phyloP scores from a whole-genome alignment of 495 filamentous ascomycete genomes.

The Penicillium simplicissimum region DNA sequence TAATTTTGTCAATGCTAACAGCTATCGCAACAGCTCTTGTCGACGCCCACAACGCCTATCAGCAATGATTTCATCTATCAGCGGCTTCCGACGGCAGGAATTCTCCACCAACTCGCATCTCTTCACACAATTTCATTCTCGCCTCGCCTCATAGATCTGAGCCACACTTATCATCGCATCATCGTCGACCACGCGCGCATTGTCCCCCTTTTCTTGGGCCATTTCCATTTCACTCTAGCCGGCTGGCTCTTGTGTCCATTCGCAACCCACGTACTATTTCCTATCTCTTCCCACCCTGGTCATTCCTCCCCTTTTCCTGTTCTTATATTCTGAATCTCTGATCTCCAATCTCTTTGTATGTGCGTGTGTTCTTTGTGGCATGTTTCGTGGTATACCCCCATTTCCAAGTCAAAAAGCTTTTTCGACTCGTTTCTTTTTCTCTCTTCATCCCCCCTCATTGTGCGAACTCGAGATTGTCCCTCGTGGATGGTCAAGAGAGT shows the following conservation, averaged over 20 bases:
- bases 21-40: slow-evolving; percentile 22
- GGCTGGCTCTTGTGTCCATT: slow-evolving; percentile 8
- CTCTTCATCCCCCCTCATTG: not conserved
- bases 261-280: slow-evolving; percentile 3
- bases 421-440: slow-evolving; percentile 13
- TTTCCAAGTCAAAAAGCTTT: slow-evolving; percentile 28
- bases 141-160: not conserved
- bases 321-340: not conserved
- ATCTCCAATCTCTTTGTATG: slow-evolving; percentile 10
- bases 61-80: slow-evolving; percentile 16
- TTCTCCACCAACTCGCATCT: slow-evolving; percentile 2
- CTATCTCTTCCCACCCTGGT: slow-evolving; percentile 9
- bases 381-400: slow-evolving; percentile 35
- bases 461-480: not conserved
- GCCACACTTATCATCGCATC: slow-evolving; percentile 11
- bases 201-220: slow-evolving; percentile 4
- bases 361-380: slow-evolving; percentile 32
- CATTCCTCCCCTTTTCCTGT: slow-evolving; percentile 12
- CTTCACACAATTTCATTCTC: not conserved
- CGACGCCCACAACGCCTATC: slow-evolving; percentile 31
- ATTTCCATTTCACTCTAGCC: not conserved
- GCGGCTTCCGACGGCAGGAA: slow-evolving; percentile 14
- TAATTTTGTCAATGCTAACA: slow-evolving; percentile 6
- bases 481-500: not conserved
- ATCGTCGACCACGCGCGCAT: slow-evolving; percentile 2